Evolutionary conservation across 768 basidiomycete species (phyloP).

Genomic region (Leccinellum luteum): DNA sequence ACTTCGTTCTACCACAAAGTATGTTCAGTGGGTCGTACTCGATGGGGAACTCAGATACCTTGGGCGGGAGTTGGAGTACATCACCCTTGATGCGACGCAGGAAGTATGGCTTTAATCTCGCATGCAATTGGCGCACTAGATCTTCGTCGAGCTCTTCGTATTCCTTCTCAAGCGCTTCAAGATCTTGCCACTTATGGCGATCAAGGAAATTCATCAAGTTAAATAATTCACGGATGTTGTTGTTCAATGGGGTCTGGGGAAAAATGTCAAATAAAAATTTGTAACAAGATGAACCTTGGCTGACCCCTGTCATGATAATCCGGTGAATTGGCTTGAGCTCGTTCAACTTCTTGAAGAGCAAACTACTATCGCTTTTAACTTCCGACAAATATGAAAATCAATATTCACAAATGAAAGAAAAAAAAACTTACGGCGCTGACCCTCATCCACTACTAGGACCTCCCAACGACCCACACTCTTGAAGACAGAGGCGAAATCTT

Average conservation of each 20-base stretch:
- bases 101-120: conserved; percentile 82
- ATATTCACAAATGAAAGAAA: background rate
- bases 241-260: conserved; percentile 85
- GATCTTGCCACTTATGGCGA: conserved; percentile 68
- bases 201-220: conserved; percentile 97
- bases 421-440: conserved; percentile 70
- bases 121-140: conserved; percentile 76
- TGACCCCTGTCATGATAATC: conserved; percentile 85
- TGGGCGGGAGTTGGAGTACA: conserved; percentile 87
- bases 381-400: conserved; percentile 29
- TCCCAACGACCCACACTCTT: conserved; percentile 89
- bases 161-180: conserved; percentile 69
- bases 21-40: conserved; percentile 1
- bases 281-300: conserved; percentile 15
- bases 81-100: conserved; percentile 91
- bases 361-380: conserved; percentile 79
- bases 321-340: conserved; percentile 77
- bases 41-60: conserved; percentile 45
- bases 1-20: conserved; percentile 67
- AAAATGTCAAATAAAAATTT: background rate
- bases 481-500: conserved; percentile 75
- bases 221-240: conserved; percentile 95
- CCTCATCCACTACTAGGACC: conserved; percentile 90
- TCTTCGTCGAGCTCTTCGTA: conserved; percentile 80
- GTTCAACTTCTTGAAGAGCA: conserved; percentile 80